Evolutionary conservation across 805 yeast genomes (phyloP).

Genomic region (Lipomyces starkeyi): DNA sequence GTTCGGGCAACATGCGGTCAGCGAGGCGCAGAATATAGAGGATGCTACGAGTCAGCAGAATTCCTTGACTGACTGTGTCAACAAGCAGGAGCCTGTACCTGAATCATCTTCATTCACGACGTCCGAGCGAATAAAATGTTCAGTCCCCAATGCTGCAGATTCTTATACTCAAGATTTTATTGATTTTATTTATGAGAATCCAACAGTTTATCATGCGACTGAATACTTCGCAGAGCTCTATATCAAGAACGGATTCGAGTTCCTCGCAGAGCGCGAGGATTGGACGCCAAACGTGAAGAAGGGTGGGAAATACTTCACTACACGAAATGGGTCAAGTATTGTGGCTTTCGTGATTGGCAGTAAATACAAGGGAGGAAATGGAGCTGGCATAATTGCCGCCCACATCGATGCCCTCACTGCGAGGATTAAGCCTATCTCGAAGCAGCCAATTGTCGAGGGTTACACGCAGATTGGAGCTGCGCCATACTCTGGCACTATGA

Average conservation of each 20-base stretch:
- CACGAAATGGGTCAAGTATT: slow-evolving; percentile 68
- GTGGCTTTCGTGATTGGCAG: slow-evolving; percentile 73
- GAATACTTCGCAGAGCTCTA: slow-evolving; percentile 60
- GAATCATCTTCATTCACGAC: not conserved
- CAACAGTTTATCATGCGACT: slow-evolving; percentile 73
- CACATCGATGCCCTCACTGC: slow-evolving; percentile 61
- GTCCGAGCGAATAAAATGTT: slow-evolving; percentile 1
- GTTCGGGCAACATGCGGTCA: not conserved
- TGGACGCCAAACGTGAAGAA: slow-evolving; percentile 55
- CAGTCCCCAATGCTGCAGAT: slow-evolving; percentile 4
- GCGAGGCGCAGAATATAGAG: not conserved
- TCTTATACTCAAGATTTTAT: slow-evolving; percentile 18
- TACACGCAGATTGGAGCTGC: slow-evolving; percentile 80
- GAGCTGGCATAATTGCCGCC: slow-evolving; percentile 60
- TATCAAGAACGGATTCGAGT: slow-evolving; percentile 63
- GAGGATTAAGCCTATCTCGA: slow-evolving; percentile 69
- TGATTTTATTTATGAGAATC: slow-evolving; percentile 25
- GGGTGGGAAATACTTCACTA: slow-evolving; percentile 66
- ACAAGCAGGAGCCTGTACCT: not conserved
- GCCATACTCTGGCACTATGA: slow-evolving; percentile 74
- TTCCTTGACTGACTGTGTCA: not conserved
- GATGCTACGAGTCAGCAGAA: not conserved
- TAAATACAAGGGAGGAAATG: slow-evolving; percentile 63
- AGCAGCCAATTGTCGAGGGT: slow-evolving; percentile 66
- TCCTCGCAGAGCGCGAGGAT: slow-evolving; percentile 63